Evolutionary conservation across 768 basidiomycete species (phyloP).

Genomic region (Favolaschia claudopus): DNA sequence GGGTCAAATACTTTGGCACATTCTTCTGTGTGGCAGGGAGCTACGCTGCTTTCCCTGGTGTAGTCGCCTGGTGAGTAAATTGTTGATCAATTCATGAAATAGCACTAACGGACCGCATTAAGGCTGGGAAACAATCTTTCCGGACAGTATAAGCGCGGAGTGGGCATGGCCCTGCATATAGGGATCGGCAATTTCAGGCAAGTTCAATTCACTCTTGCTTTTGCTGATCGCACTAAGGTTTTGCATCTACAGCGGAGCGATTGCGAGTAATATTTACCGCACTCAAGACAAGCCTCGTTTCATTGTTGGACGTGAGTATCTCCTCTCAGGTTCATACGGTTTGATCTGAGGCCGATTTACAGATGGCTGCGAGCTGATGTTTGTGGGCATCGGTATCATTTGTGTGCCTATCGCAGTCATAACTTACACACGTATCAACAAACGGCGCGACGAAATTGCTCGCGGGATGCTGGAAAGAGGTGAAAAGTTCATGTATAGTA

Average conservation of each 20-base stretch:
- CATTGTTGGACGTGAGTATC: slow-evolving; percentile 64
- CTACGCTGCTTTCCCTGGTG: slow-evolving; percentile 66
- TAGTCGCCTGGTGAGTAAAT: slow-evolving; percentile 65
- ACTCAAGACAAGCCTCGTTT: slow-evolving; percentile 66
- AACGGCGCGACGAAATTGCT: slow-evolving; percentile 50
- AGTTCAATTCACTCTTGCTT: neutral
- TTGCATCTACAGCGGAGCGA: slow-evolving; percentile 52
- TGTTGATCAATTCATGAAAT: neutral
- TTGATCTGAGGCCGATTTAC: neutral
- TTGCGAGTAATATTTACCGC: slow-evolving; percentile 70
- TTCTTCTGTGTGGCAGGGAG: slow-evolving; percentile 72
- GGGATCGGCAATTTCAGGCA: slow-evolving; percentile 65
- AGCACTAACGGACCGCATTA: neutral
- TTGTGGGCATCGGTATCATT: slow-evolving; percentile 70
- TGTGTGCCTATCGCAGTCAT: slow-evolving; percentile 55
- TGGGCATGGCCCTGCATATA: slow-evolving; percentile 75
- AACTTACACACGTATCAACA: slow-evolving; percentile 64
- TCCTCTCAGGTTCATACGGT: neutral
- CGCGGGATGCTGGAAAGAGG: slow-evolving; percentile 39
- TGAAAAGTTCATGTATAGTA: slow-evolving; percentile 41
- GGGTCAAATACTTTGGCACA: slow-evolving; percentile 76
- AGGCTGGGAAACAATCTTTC: slow-evolving; percentile 74
- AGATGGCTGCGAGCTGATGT: slow-evolving; percentile 75
- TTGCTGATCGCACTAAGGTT: neutral
- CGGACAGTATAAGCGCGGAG: slow-evolving; percentile 74